Conservation (phyloP, 2,329 filamentous ascomycete species). For the Ophiostoma montium region DNA sequence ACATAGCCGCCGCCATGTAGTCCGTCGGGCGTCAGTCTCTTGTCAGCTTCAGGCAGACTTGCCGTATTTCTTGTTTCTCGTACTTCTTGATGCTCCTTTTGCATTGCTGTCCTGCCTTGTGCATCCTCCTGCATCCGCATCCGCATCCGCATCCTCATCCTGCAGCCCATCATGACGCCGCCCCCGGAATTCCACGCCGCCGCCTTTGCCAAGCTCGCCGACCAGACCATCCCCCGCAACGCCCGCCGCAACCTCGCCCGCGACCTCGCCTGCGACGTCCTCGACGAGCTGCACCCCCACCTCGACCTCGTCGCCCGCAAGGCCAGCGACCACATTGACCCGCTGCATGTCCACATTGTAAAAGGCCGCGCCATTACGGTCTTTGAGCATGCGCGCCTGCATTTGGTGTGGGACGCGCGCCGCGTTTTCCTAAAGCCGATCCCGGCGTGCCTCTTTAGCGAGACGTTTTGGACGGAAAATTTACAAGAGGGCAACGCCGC, state of each 20-base stretch:
- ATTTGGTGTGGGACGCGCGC: background rate
- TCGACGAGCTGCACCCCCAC: background rate
- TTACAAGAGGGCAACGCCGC: no score
- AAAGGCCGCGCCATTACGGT: background rate
- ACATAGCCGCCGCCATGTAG: no score
- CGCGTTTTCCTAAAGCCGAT: background rate
- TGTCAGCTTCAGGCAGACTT: no score
- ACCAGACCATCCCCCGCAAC: background rate
- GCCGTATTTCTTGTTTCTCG: no score
- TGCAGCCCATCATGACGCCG: no score
- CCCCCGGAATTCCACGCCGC: no score
- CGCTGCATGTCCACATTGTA: background rate
- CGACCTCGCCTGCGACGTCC: background rate
- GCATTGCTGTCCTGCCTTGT: no score
- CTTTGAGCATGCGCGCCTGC: background rate
- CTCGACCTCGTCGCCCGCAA: background rate
- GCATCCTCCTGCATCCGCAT: no score
- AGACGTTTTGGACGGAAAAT: background rate
- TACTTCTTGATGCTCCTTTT: no score
- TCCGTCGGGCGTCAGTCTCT: no score
- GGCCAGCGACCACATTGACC: background rate
- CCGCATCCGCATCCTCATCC: no score
- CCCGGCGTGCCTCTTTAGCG: background rate
- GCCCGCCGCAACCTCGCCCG: background rate
- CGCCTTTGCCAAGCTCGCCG: background rate